A percentile compares a stretch with the other conserved stretches of the same genome.
phyloP scores from a whole-genome alignment of 116 monocot genomes.

The Phalaenopsis hybrid region DNA sequence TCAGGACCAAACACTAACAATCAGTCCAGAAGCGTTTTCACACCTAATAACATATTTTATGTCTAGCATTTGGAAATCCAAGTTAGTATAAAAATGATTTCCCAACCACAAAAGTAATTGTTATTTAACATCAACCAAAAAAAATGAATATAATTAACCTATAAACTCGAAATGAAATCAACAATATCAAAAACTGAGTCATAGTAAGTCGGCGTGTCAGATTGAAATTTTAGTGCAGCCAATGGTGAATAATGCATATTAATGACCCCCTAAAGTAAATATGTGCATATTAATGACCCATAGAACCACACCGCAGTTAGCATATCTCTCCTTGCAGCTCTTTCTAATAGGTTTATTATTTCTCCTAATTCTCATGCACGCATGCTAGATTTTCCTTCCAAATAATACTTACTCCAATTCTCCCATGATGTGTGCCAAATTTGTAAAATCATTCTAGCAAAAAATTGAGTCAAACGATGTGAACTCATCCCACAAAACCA shows the following conservation, averaged over 20 bases:
- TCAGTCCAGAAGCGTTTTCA: background rate
- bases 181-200: background rate
- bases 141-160: background rate
- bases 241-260: background rate
- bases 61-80: background rate
- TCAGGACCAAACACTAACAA: background rate
- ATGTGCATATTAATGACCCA: background rate
- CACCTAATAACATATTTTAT: background rate
- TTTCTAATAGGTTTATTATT: background rate
- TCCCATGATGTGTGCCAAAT: background rate
- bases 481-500: background rate
- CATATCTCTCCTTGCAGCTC: background rate
- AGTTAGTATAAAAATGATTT: background rate
- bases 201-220: background rate
- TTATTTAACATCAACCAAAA: background rate
- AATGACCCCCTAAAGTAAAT: no score
- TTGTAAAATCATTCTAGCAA: background rate
- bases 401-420: background rate
- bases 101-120: background rate
- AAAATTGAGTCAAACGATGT: background rate
- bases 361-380: background rate
- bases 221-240: background rate
- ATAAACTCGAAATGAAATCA: background rate
- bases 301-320: background rate
- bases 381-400: background rate